Base-by-base conservation (phyloP, 768 basidiomycete genomes). In the Coprinellus micaceus region DNA sequence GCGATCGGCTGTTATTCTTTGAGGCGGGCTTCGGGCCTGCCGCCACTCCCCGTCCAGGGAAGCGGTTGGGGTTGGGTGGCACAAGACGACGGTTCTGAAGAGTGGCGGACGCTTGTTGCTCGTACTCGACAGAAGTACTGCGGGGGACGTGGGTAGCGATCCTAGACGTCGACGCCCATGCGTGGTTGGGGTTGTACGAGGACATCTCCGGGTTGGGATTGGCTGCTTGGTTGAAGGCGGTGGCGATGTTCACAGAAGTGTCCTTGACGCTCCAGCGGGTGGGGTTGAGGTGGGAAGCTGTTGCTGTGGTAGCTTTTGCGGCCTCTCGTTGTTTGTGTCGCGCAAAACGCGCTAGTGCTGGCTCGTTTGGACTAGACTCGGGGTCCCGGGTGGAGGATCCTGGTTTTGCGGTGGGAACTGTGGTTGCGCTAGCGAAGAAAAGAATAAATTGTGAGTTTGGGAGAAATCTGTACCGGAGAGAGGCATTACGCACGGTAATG, bases 171-270 rank as follows among this genome's bases (percentile, higher is more conserved):
- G 88, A 85, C 2, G 83, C 83, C 89, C 88, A 89, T 0, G 85
- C 70, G 52, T 74, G 74, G 67, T 88, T 87, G 26, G 83, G 82
- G 61, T 80, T 82, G 53, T 57, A 53, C 4, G 63, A 25, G 62
- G 74, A 59, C 45, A 72, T 66, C 40, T 60, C 63, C 75, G 81
- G 81, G 57, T 76, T 74, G 44, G 57, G 54, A 67, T 72, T 74
- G 21, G 81, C 88, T 19, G 91, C 92, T 68, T 86, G 55, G 12
- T 77, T 74, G 65, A 94, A 89, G 28, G 91, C 92, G 63, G 82
- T 81, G 10, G 91, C 92, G 64, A 92, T 86, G 70, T 91, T 89
- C 50, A 94, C 92, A 19, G 90, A 86, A 44, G 92, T 94, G 70
- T 91, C 89, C 64, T 88, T 88, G 57, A 90, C 82, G 57, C 68